phyloP scores from a whole-genome alignment of 805 yeast genomes.

The Candida suzukii region DNA sequence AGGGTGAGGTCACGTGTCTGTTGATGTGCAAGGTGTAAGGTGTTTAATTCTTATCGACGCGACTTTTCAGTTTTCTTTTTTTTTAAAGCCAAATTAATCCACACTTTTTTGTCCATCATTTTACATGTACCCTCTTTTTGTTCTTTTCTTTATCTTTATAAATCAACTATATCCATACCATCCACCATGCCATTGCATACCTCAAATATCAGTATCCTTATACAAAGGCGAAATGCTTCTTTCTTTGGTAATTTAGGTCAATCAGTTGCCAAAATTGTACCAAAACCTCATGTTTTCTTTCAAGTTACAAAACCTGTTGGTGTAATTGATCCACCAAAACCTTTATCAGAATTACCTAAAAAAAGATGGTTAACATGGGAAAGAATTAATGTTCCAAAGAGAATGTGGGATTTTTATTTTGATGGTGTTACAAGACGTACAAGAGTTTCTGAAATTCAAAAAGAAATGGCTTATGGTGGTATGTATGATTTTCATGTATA shows the following conservation, averaged over 20 bases:
- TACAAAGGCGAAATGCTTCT: slow-evolving; percentile 16
- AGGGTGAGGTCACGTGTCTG: no score
- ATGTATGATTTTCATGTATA: slow-evolving; percentile 57
- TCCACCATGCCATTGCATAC: no score
- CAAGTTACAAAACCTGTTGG: slow-evolving; percentile 27
- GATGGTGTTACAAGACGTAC: slow-evolving; percentile 29
- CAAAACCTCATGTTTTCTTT: slow-evolving; percentile 26
- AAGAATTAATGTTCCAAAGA: slow-evolving; percentile 22
- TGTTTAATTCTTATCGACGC: no score
- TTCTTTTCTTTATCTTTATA: no score
- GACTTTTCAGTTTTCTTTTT: no score
- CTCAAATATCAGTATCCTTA: slow-evolving; percentile 5
- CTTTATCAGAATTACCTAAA: slow-evolving; percentile 12
- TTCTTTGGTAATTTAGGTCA: slow-evolving; percentile 27
- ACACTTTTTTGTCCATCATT: no score
- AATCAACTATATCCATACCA: no score
- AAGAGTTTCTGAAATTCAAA: slow-evolving; percentile 34
- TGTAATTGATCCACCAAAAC: slow-evolving; percentile 19
- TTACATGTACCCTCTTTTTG: no score
- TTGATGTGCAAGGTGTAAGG: no score
- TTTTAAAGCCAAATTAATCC: no score
- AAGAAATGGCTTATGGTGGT: slow-evolving; percentile 62
- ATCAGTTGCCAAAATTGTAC: slow-evolving; percentile 22
- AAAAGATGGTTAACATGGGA: slow-evolving; percentile 17
- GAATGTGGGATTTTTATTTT: slow-evolving; percentile 27